phyloP scores from a whole-genome alignment of 2,329 filamentous ascomycete species.

The Blastomyces silverae region DNA sequence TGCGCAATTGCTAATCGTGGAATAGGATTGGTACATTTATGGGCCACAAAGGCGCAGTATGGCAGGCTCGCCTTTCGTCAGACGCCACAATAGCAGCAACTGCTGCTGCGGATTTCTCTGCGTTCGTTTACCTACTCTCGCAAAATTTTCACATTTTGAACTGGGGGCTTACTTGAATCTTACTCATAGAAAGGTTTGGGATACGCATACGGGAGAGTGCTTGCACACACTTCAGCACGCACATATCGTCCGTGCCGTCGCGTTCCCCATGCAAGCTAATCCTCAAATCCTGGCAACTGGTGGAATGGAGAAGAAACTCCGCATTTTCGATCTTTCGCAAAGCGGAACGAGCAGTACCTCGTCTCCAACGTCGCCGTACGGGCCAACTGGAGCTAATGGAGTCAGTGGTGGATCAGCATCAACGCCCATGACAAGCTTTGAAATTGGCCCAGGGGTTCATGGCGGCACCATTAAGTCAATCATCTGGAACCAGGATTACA shows the following conservation, averaged over 20 bases:
- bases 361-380: conserved; percentile 36
- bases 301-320: conserved; percentile 92
- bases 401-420: conserved; percentile 38
- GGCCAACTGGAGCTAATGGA: conserved; percentile 30
- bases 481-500: conserved; percentile 84
- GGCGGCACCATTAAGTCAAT: conserved; percentile 90
- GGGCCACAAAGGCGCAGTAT: conserved; percentile 96
- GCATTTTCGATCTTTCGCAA: conserved; percentile 78
- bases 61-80: conserved; percentile 85
- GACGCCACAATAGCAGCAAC: conserved; percentile 86
- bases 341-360: conserved; percentile 38
- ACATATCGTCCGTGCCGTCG: conserved; percentile 90
- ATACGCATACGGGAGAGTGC: conserved; percentile 87
- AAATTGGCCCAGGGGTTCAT: conserved; percentile 81
- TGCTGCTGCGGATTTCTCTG: conserved; percentile 91
- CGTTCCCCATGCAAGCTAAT: conserved; percentile 73
- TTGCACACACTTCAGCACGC: conserved; percentile 81
- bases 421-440: conserved; percentile 62
- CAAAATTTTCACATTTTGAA: not conserved
- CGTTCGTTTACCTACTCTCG: conserved; percentile 51
- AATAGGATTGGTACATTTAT: conserved; percentile 88
- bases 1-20: conserved; percentile 11
- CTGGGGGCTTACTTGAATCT: conserved; percentile 14
- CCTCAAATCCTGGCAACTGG: conserved; percentile 83
- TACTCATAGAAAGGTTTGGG: conserved; percentile 78